Base-by-base conservation (phyloP, 2,329 filamentous ascomycete genomes). In the Thielaviopsis ethacetica region DNA sequence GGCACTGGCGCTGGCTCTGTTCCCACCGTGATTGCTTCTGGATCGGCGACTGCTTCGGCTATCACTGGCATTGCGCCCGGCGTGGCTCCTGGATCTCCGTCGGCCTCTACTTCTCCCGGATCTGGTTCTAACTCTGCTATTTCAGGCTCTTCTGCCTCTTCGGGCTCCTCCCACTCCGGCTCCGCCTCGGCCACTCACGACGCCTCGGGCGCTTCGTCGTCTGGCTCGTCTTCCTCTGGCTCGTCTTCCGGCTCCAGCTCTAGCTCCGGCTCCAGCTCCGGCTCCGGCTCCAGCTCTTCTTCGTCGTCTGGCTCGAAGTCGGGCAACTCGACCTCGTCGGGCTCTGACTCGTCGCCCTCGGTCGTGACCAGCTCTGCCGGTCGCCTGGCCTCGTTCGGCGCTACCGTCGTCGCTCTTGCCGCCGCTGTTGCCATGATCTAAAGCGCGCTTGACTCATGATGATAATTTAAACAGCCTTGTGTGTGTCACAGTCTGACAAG, bases 341-440 rank as follows among this genome's bases (percentile, higher is more conserved):
- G 54, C 54, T 21, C 38, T 38, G 41, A 38, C 41, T 38, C 59
- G 9, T 22, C 54, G 24, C 52, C 54, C 34, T 49, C 57, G 41
- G 26, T 47, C 13, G 44, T 51, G 24, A 61, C 60, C 34, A 59
- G 56, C n/a, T 53, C 53, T 13, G 60, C 60, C 9, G 57, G 56
- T 27, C 60, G 60, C 41, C 49, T 61, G 19, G 51, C 44, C 15
- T 61, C 60, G 10, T 51, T 58, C 44, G 57, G 60, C 50, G 56
- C 50, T 22, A 58, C 60, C 21, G 47, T 61, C n/a, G 49, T 34
- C 19, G 60, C 60, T 24, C 49, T 61, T 19, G 60, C 60, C 17
- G 56, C 50, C 44, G 60, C 53, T 27, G 53, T 61, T 38, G 60
- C 60, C 27, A 57, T 61, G 60, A 61, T 61, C 26, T 61, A 61